Base-by-base conservation (phyloP, 805 yeast species). In the Babjeviella inositovora region DNA sequence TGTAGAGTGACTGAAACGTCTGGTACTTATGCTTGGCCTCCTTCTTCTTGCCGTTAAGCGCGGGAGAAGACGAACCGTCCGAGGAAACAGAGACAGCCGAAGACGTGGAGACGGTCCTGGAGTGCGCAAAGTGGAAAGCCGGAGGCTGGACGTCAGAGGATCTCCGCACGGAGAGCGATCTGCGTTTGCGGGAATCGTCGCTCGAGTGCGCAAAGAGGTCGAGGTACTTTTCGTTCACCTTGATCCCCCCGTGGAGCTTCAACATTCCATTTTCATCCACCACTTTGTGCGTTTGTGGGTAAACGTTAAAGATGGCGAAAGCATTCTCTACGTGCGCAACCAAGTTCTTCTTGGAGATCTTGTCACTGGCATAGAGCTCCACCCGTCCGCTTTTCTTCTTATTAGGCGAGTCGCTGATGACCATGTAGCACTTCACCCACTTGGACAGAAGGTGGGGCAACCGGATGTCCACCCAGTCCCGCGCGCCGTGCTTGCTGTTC, bases 401-500 rank as follows among this genome's bases (percentile, higher is more conserved):
- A 12, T 32, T 26, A n/a, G 24, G 28, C n/a, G n/a, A n/a, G n/a
- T n/a, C n/a, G 3, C 45, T 38, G 4, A 68, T 49, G 3, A 56
- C 65, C 30, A 64, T 50, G 27, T 42, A 66, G 30, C 70, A 66
- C 32, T 61, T 55, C 15, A 66, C 38, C 80, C 80, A 72, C 35
- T 65, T 62, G 31, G 57, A 56, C 21, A 67, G 59, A 20, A 68
- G 47, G 28, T 62, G 66, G 7, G 73, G 73, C 33, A 71, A 60
- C 28, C 75, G 49, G 31, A 72, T 40, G 36, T 67, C 63, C 39
- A 70, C 65, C 76, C 77, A 70, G 34, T 72, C 81, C 21, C 47
- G 60, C 30, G 57, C 53, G 4, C 55, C 37, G 32, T 49, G 59
- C 23, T 52, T 44, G 29, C 65, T 54, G 29, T 56, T 60, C 31